Base-by-base conservation (phyloP, 768 basidiomycete genomes). In the Kwoniella europaea region DNA sequence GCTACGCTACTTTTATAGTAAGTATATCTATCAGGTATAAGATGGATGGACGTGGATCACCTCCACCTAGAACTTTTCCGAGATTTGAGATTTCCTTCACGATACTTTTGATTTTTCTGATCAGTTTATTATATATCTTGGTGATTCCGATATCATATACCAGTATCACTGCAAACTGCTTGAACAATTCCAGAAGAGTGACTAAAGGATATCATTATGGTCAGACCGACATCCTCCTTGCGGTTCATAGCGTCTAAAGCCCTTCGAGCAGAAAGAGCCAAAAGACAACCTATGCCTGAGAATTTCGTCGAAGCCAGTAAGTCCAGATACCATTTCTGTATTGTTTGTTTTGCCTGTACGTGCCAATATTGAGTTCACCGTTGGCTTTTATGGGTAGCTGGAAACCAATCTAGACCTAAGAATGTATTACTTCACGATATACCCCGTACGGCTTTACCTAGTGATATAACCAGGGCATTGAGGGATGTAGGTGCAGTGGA, bases 401-500 rank as follows among this genome's bases (percentile, higher is more conserved):
- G 54, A 22, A 55, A 55, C 12, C 24, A 20, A 24, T 13, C 50
- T 5, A 22, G 54, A 42, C 63, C 63, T 10, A 65, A 35, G 7
- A 20, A 59, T 61, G 13, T 71, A 22, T 27, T 65, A n/a, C 27
- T 71, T 18, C 58, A 59, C 56, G 71, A 71, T 43, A 46, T 71
- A 27, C 71, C 71, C 1, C 44, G 55, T 16, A 67, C 61, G 29
- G 71, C 55, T 2, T 27, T 71, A 10, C 71, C 71, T 1, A 63
- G 65, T 5, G 71, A 71, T 63, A 56, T 71, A 13, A 52, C 52
- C 3, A 24, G 71, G 52, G 59, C 65, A 5, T 59, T 71, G 24
- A 61, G 52, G n/a, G 65, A 67, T 52, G 29, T 54, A 15, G 65
- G 71, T 29, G 71, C 71, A 20, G 60, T 71, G 5, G 65, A 67